A percentile compares a stretch with the other conserved stretches of the same genome.
Evolutionary conservation across 2,329 filamentous ascomycete genomes (phyloP).

Genomic region (Alternaria ethzedia): DNA sequence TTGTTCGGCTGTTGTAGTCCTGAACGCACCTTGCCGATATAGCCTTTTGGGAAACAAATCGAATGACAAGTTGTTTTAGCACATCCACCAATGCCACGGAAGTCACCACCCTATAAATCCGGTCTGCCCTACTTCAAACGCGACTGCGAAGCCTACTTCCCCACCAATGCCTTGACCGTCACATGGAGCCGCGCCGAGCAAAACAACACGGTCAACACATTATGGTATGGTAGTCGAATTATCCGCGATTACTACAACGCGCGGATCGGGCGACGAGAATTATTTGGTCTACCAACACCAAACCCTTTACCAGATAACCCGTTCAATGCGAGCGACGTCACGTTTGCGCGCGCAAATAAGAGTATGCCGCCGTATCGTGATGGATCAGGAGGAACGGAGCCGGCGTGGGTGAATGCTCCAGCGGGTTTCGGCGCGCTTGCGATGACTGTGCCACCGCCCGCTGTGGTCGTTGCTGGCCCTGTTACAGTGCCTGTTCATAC

Average conservation of each 20-base stretch:
- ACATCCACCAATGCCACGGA: not conserved
- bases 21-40: not conserved
- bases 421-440: not conserved
- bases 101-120: not conserved
- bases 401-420: not conserved
- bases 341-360: not conserved
- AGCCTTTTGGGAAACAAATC: not conserved
- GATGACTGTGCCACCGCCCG: not conserved
- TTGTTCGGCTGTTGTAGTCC: not conserved
- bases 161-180: not conserved
- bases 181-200: not conserved
- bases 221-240: not conserved
- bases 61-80: not conserved
- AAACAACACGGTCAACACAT: not conserved
- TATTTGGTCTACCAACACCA: not conserved
- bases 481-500: not conserved
- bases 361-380: not conserved
- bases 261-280: not conserved
- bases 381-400: not conserved
- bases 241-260: not conserved
- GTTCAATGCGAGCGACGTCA: not conserved
- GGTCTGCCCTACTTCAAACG: not conserved
- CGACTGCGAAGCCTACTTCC: not conserved
- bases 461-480: not conserved
- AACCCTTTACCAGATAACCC: not conserved